Conservation (phyloP, 805 yeast species). For the Wickerhamomyces mucosus region DNA sequence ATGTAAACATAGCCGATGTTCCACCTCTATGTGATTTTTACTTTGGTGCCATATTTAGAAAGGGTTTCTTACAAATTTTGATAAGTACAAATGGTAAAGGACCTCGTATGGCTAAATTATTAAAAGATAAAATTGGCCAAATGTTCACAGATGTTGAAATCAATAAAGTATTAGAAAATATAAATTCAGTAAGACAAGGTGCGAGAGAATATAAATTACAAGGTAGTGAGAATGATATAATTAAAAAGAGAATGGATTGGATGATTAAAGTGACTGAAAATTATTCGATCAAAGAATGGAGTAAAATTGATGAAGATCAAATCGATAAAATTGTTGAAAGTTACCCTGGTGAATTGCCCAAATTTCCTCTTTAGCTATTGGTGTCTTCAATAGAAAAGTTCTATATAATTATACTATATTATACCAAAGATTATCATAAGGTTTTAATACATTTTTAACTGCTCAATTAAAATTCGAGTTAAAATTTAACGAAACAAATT, state of each 20-base stretch:
- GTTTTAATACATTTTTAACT: too few relatives aligned
- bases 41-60: conserved; percentile 69
- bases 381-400: too few relatives aligned
- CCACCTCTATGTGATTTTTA: conserved; percentile 81
- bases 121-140: conserved; percentile 43
- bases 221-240: conserved; percentile 36
- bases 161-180: conserved; percentile 49
- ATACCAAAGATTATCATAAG: too few relatives aligned
- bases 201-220: conserved; percentile 33
- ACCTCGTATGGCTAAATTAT: conserved; percentile 61
- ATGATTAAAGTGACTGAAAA: conserved; percentile 55
- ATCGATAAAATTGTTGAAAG: conserved; percentile 28
- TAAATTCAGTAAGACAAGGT: conserved; percentile 43
- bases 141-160: conserved; percentile 31
- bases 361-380: too few relatives aligned
- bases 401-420: too few relatives aligned
- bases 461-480: too few relatives aligned
- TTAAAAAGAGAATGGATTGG: conserved; percentile 63
- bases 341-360: conserved; percentile 45
- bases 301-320: conserved; percentile 25
- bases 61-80: conserved; percentile 70
- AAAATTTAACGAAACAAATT: too few relatives aligned
- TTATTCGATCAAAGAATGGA: conserved; percentile 51
- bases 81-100: conserved; percentile 77
- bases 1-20: conserved; percentile 76